Percentiles rank a stretch among this genome's conserved stretches.
Conservation (phyloP, 345 rosid species). For the Gynandropsis gynandra region DNA sequence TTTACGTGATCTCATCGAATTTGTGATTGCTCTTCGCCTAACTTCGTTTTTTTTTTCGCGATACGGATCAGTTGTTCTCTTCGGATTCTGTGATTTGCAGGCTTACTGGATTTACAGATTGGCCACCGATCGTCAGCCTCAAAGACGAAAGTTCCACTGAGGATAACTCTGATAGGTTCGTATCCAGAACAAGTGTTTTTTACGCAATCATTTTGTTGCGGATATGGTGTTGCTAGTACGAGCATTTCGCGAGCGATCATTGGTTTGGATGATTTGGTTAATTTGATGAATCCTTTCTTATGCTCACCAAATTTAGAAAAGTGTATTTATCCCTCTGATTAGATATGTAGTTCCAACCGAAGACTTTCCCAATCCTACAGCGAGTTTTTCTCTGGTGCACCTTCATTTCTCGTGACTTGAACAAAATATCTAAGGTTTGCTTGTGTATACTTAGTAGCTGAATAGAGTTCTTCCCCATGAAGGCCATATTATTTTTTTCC, state of each 20-base stretch:
- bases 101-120: constrained; percentile 78
- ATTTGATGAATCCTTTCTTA: no score
- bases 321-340: not conserved
- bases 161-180: constrained; percentile 6
- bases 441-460: not conserved
- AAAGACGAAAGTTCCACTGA: constrained; percentile 59
- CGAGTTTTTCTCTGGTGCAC: no score
- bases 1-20: not conserved
- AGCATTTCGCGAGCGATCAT: not conserved
- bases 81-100: constrained; percentile 24
- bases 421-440: not conserved
- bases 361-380: not conserved
- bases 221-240: constrained; percentile 3
- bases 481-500: constrained; percentile 1
- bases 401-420: no score
- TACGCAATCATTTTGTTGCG: not conserved
- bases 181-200: not conserved
- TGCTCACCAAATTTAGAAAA: no score
- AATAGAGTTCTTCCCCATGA: not conserved
- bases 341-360: not conserved
- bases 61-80: constrained; percentile 1
- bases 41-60: not conserved
- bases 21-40: not conserved
- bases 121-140: constrained; percentile 68
- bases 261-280: not conserved